A percentile compares a stretch with the other conserved stretches of the same genome.
Conservation (phyloP, 306 rosid species). For the Pachyrhizus erosus region DNA sequence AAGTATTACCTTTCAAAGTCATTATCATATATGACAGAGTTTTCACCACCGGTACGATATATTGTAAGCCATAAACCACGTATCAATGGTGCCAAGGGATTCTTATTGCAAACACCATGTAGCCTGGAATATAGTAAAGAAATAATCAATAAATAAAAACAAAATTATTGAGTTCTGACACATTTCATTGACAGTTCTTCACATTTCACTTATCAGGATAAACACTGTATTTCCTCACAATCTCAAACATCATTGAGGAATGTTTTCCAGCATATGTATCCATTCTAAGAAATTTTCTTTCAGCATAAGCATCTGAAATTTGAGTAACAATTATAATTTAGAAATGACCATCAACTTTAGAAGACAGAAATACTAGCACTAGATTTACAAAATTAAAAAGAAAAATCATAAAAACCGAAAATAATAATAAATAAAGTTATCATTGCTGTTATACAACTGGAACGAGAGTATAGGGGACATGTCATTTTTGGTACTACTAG, state of each 20-base stretch:
- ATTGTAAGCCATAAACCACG: conserved; percentile 72
- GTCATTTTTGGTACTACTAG: background rate
- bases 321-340: background rate
- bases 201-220: background rate
- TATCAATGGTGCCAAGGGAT: conserved; percentile 90
- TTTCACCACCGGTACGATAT: conserved; percentile 82
- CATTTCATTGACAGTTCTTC: background rate
- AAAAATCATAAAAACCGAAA: no score
- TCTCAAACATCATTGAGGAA: background rate
- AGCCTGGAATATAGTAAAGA: conserved; percentile 61
- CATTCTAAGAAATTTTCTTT: background rate
- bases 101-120: conserved; percentile 88
- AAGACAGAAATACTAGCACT: background rate
- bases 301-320: background rate
- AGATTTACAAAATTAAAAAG: background rate
- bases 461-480: background rate
- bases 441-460: background rate
- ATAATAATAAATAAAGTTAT: background rate
- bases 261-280: background rate
- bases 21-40: conserved; percentile 91
- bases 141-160: background rate
- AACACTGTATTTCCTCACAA: conserved; percentile 4
- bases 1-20: conserved; percentile 82
- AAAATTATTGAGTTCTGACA: background rate
- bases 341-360: background rate